Evolutionary conservation across 306 rosid species (phyloP), one percentile per base, ranked within the genome.

Genomic region (Quercus mongolica): DNA sequence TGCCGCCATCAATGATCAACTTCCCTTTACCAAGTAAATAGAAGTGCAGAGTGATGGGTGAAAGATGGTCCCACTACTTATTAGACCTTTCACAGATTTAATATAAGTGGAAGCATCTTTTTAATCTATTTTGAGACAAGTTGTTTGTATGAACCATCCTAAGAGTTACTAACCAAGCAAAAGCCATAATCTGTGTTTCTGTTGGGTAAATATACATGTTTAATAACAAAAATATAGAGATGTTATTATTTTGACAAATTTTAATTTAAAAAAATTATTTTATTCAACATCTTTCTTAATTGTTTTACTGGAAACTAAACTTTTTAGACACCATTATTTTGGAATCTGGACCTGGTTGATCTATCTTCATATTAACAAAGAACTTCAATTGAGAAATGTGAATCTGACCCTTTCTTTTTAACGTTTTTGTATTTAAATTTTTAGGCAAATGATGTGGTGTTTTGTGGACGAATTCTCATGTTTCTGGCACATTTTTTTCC

Each of bases 401-500:
- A 4, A 64, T 44, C 46, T 69, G 58, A 76, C 17, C 21, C 18
- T 54, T 20, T 52, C 21, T 51, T 58, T 80, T 76, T 17, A 59
- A 21, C 68, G 23, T 77, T 64, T 71, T 82, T 69, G 56, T 68
- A 67, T 69, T 82, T 75, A 70, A 68, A 49, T 76, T 56, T 77
- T 18, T 33, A 92, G 98, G 99, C 98, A 73, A 95, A 90, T 83
- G 99, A 95, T 9, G 97, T 95, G 87, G 96, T 95, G 71, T 95
- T 95, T 78, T 95, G 99, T 61, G 98, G 99, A 82, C 91, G 99
- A 78, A 95, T 92, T 83, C 99, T 95, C 83, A 95, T 87, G 92
- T 95, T 95, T 89, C 85, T 95, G 74, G 99, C 99, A 33, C 99
- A 92, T 80, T 95, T 95, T 84, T 92, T 95, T 78, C 99, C 99